Evolutionary conservation across 1,139 yeast genomes (phyloP), one percentile per base, ranked within the genome.

Genomic region (Saccharomyces hybrid): DNA sequence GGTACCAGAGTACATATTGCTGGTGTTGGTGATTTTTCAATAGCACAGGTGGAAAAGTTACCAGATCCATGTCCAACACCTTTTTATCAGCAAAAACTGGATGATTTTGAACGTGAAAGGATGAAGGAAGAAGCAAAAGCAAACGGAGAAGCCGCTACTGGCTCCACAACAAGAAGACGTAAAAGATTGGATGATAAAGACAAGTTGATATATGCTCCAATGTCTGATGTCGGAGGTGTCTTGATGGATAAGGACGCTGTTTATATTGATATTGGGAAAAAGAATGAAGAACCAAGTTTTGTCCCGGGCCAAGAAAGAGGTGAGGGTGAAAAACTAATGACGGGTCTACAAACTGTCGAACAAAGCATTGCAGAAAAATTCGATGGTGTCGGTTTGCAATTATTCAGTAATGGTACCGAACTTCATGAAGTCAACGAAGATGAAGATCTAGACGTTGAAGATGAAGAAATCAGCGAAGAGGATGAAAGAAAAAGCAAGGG

Each of bases 1-100:
- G 81, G 86, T 58, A 90, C 96, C 4, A 81, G 86, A 61, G 86
- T 93, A 11, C 99, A 95, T 70, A 82, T 95, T 56, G 96, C 99
- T 1, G 99, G 99, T 63, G 86, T 90, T 4, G 99, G 99, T 54
- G 99, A 95, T 69, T 79, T 84, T 62, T 76, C 83, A 1, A 86
- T 89, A 3, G 77, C 84, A 26, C 79, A 83, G 9, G 84, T 90
- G 19, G 98, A 93, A 70, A 86, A 90, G 64, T 76, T 95, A 53
- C 97, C 98, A 2, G 99, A 95, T 74, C 99, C 99, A 16, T 95
- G 99, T 70, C 99, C 99, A 48, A 93, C 99, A 0, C 99, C 99
- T 2, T 87, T 81, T 66, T 89, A 78, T 64, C 95, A 90, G 67
- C 96, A 90, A 68, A 85, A 80, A 64, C 75, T 89, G 41, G 97